Evolutionary conservation across 2,329 filamentous ascomycete genomes (phyloP), one percentile per base, ranked within the genome.

Genomic region (Madurella fahalii): DNA sequence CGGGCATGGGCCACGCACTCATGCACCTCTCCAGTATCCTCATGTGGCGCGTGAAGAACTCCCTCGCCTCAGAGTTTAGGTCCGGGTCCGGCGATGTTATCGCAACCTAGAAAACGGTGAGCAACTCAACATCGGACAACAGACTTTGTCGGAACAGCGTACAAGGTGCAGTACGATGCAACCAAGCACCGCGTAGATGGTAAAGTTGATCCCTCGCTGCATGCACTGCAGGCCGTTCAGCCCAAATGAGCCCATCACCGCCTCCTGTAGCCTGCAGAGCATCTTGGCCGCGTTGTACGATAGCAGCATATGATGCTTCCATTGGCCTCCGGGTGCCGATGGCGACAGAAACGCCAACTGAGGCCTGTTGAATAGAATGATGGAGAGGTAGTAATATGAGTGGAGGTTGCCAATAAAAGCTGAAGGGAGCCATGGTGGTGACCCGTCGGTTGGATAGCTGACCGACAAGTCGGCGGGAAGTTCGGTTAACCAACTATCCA

Each of bases 31-130:
- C 93, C 54, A 97, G 77, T 39, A 97, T 86, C 52, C 92, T 85
- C 93, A 97, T 96, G 64, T 96, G 92, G 46, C 93, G 82, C 2
- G 90, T 88, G 66, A 97, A 97, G 68, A 88, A 97, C 58, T 93
- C 87, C 32, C 89, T 82, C 5, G 93, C 90, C 68, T 96, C 90
- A 0, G 79, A 77, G 67, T 94, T 92, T 54, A 96, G 81, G 40
- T 94, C 89, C 1, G 90, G 89, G 68, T 97, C 92, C 16, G 94
- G 93, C 16, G 91, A 96, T 13, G 92, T 95, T 58, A 96, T 86
- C 4, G 92, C 92, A 62, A 96, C 87, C 92, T 95, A 62, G 54
- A 39, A 34, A n/a, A 40, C 13, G 30, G 50, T 58, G 50, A 64
- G 59, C 18, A 16, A 48, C 20, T 11, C 9, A 5, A 34, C 3